Conservation (phyloP, 129 eudicot genomes). For the Oenanthe sinensis region DNA sequence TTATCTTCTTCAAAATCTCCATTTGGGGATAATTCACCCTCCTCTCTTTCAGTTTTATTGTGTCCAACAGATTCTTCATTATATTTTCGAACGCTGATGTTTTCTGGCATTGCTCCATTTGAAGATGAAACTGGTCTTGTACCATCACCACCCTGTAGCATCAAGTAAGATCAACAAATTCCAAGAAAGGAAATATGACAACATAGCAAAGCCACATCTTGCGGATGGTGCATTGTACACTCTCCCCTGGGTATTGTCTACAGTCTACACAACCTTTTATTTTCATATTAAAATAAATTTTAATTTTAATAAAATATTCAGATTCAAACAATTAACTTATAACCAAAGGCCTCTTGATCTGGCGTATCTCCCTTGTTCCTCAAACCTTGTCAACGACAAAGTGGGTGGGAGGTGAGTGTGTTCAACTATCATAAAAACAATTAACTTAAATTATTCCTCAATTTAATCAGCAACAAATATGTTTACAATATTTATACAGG, state of each 20-base stretch:
- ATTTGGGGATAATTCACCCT: constrained; percentile 80
- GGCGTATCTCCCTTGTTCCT: background rate
- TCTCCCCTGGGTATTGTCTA: background rate
- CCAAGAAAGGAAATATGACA: background rate
- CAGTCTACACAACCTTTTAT: background rate
- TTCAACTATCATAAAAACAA: background rate
- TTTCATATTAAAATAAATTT: background rate
- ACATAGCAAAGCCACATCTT: background rate
- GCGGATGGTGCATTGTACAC: background rate
- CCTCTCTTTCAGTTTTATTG: constrained; percentile 50
- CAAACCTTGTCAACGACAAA: background rate
- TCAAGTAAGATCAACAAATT: constrained; percentile 8
- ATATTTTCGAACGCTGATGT: constrained; percentile 17
- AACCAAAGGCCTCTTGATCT: background rate
- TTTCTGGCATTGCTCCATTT: constrained; percentile 19
- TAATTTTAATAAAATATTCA: background rate
- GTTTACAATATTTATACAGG: background rate
- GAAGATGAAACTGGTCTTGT: constrained; percentile 26
- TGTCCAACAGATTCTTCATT: constrained; percentile 31
- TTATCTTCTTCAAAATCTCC: constrained; percentile 51
- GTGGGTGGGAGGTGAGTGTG: background rate
- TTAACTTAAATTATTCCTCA: background rate
- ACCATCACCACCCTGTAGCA: constrained; percentile 35
- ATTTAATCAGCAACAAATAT: background rate
- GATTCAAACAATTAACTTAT: background rate